phyloP scores from a whole-genome alignment of 352 stramenopile genomes.

The Pythium volutum region DNA sequence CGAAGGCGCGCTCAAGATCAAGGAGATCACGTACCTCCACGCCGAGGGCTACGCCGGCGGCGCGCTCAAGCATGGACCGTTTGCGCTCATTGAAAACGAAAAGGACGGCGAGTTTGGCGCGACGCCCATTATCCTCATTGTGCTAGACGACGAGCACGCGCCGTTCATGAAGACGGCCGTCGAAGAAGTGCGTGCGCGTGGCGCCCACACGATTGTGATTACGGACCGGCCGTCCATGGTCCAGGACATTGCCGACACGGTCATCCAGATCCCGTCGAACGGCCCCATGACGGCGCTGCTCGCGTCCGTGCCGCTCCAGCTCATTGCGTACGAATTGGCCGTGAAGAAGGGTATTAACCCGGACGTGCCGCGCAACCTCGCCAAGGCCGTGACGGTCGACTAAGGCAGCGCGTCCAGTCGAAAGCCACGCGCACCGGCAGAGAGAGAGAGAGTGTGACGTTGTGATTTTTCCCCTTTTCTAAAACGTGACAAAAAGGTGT shows the following conservation, averaged over 20 bases:
- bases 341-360: slow-evolving; percentile 97
- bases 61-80: slow-evolving; percentile 98
- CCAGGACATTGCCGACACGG: slow-evolving; percentile 89
- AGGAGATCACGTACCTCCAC: slow-evolving; percentile 99
- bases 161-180: slow-evolving; percentile 93
- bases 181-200: slow-evolving; percentile 95
- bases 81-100: slow-evolving; percentile 96
- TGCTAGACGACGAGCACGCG: slow-evolving; percentile 97
- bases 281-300: slow-evolving; percentile 95
- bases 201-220: slow-evolving; percentile 97
- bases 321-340: slow-evolving; percentile 98
- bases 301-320: slow-evolving; percentile 95
- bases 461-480: not conserved
- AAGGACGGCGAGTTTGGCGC: slow-evolving; percentile 93
- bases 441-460: not conserved
- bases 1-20: slow-evolving; percentile 98
- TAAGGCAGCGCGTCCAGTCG: too few relatives aligned
- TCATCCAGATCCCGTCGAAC: slow-evolving; percentile 96
- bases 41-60: slow-evolving; percentile 97
- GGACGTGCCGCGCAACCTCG: slow-evolving; percentile 97
- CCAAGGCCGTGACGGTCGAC: slow-evolving; percentile 99
- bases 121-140: slow-evolving; percentile 97
- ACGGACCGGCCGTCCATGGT: slow-evolving; percentile 95
- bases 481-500: not conserved
- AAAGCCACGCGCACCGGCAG: too few relatives aligned